Evolutionary conservation across 176 grass and related monocot species (phyloP), one percentile per base, ranked within the genome.

Genomic region (Triticum urartu): DNA sequence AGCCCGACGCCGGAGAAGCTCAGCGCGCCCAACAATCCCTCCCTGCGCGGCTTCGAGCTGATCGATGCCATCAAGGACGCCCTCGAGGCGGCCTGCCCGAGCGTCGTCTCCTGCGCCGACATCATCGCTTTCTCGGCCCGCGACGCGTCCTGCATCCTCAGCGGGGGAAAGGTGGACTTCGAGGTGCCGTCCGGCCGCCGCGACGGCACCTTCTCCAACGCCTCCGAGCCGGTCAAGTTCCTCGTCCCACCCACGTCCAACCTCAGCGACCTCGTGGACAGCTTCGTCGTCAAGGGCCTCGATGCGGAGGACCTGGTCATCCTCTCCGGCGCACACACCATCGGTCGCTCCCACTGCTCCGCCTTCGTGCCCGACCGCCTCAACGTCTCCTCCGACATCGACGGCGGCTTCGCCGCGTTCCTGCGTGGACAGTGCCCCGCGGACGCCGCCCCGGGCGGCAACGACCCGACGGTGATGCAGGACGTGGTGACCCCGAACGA

Each of bases 101-200:
- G 74, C 36, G 88, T 89, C 2, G 92, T 97, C 34, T 97, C 94
- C 11, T 94, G 94, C 75, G 90, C 92, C 43, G 92, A 97, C 68
- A 94, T 97, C 76, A 87, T 95, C 39, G 93, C 95, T 13, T 47
- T 47, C 3, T 47, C 11, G 0, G 43, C 43, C 43, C 43, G 43
- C 0, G 43, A 47, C 3, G 43, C 43, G 11, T 47, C 43, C 3
- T 47, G 11, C 43, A 47, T 47, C 11, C 43, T 47, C 0, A 47
- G 43, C 1, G 36, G 17, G 15, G 52, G 52, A 1, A 18, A 56
- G 52, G 17, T 56, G 17, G 17, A 18, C 52, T 56, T 56, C 5
- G 17, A 56, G 15, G 17, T 85, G 83, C 83, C 72, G 2, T 6
- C 35, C 1, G 72, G 83, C 18, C 83, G 83, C 26, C 59, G 21